These are phyloP conservation scores for Paraphaeosphaeria sporulosa DNA, from an alignment of 2,329 filamentous ascomycete genomes.

Conservation along the genomic window DNA sequence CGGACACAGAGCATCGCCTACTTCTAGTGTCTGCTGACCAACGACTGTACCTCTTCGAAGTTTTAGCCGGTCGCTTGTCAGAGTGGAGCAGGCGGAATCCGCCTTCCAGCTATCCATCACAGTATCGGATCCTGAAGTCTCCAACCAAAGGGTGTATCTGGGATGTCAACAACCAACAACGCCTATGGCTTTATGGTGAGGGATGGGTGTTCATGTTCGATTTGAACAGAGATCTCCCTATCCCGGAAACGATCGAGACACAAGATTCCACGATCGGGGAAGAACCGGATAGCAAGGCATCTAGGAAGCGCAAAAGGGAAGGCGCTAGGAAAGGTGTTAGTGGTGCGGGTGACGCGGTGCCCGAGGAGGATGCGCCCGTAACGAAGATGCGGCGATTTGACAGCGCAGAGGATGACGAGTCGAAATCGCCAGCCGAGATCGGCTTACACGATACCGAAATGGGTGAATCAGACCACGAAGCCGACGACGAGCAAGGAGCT, in stretches of 20 bases:
- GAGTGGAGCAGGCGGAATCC: conserved; percentile 88
- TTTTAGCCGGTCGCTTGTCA: conserved; percentile 77
- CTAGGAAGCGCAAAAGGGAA: conserved; percentile 43
- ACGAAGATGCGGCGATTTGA: conserved; percentile 59
- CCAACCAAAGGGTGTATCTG: conserved; percentile 84
- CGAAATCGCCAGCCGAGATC: conserved; percentile 35
- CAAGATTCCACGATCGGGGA: conserved; percentile 21
- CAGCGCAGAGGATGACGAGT: conserved; percentile 45
- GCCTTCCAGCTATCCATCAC: conserved; percentile 73
- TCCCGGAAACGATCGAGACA: conserved; percentile 24
- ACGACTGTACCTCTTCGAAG: conserved; percentile 79
- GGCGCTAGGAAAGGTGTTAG: conserved; percentile 47
- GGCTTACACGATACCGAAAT: conserved; percentile 31
- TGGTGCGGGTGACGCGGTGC: conserved; percentile 64
- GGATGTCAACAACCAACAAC: conserved; percentile 66
- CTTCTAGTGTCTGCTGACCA: conserved; percentile 70
- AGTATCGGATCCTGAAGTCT: conserved; percentile 78
- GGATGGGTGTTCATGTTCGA: conserved; percentile 95
- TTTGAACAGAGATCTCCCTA: conserved; percentile 71
- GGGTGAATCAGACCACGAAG: conserved; percentile 41
- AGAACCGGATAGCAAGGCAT: conserved; percentile 23
- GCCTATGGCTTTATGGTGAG: conserved; percentile 87
- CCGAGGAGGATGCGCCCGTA: conserved; percentile 55
- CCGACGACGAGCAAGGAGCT: conserved; percentile 41
- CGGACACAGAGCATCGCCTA: conserved; percentile 62